Base-by-base conservation (phyloP, 805 yeast species). In the Zygotorulaspora danielsina region DNA sequence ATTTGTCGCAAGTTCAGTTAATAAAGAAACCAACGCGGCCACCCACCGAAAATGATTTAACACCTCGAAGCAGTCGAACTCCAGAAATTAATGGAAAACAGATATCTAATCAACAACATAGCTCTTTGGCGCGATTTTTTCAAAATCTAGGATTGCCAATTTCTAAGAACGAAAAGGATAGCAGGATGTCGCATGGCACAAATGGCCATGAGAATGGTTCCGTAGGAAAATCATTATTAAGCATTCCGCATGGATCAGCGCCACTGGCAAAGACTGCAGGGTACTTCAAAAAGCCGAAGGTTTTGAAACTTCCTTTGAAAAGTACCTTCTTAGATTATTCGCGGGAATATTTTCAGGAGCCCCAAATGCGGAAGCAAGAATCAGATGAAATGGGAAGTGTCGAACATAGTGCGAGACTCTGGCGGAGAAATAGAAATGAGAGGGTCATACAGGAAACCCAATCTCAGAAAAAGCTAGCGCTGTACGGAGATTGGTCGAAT, bases 341-440 rank as follows among this genome's bases (percentile, higher is more conserved):
- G 51, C 57, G 86, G 43, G 98, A 93, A 59, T 89, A 88, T 55
- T 93, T 90, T 66, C 95, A 89, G 54, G 97, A 89, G 56, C 97
- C 98, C 0, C 97, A 90, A 57, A 81, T 89, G 81, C 79, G 85
- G 8, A 80, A 78, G 42, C 74, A 76, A 38, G 97, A 90, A 50
- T 65, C 78, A 12, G 97, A 90, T 51, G 96, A 88, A 59, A 93
- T 95, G 0, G 97, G 97, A 0, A 85, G 96, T 41, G 77, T 81
- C 42, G 89, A 85, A 47, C 86, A 85, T 52, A 78, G 84, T 24
- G 80, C 78, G 48, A 70, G 94, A 42, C 64, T 85, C 17, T 93
- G 97, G 97, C 73, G 96, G 51, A 73, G 95, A 47, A 84, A 83
- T 54, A 71, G 97, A 50, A 93, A 93, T 57, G 97, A 93, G 57